These are phyloP conservation scores for Achlya hypogyna DNA, from an alignment of 352 stramenopile genomes.

Conservation along the genomic window DNA sequence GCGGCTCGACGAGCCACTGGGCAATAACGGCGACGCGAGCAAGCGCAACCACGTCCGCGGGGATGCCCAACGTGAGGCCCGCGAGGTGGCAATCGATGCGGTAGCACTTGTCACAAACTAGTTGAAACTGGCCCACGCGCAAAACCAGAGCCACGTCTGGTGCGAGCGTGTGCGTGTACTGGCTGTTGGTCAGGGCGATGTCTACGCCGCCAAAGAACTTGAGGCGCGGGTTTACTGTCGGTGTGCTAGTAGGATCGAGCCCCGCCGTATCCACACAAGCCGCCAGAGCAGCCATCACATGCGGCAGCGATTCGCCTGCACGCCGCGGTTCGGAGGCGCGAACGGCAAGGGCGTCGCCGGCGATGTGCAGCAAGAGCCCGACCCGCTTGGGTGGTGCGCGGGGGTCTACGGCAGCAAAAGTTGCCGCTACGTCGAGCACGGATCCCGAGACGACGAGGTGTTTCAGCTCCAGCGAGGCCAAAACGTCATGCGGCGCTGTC, in stretches of 20 bases:
- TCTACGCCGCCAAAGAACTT: slow-evolving; percentile 13
- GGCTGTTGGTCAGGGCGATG: background rate
- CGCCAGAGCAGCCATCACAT: too few relatives aligned
- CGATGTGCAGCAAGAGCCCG: background rate
- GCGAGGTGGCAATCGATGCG: background rate
- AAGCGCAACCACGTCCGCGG: background rate
- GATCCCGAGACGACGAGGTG: background rate
- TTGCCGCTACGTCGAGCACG: background rate
- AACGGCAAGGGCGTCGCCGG: background rate
- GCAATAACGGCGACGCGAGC: background rate
- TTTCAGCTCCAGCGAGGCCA: background rate
- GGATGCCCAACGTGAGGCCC: background rate
- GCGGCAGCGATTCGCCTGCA: too few relatives aligned
- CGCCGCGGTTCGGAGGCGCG: background rate
- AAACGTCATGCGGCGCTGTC: background rate
- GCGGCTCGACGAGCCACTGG: background rate
- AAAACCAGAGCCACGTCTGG: background rate
- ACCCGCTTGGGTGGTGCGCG: background rate
- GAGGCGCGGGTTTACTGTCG: background rate
- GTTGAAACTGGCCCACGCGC: background rate
- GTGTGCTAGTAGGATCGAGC: background rate
- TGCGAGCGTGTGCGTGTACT: background rate
- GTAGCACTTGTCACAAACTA: background rate
- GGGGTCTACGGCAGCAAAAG: background rate
- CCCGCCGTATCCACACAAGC: background rate